phyloP scores from a whole-genome alignment of 768 basidiomycete species.

The Pleurotus platypus region DNA sequence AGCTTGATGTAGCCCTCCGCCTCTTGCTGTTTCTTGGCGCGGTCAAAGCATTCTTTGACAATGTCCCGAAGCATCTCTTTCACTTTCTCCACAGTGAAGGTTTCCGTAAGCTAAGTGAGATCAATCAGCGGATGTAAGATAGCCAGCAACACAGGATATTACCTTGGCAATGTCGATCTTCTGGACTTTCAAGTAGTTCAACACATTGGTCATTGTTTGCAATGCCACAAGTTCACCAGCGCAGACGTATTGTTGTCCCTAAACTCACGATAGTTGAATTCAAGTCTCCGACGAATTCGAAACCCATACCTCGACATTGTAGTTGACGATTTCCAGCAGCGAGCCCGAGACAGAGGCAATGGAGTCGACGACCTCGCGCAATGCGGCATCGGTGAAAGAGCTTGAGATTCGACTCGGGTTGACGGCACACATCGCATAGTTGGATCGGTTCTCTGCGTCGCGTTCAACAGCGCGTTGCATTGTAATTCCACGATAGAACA shows the following conservation, averaged over 20 bases:
- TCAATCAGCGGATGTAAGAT: constrained; percentile 7
- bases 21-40: constrained; percentile 70
- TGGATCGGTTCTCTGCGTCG: constrained; percentile 87
- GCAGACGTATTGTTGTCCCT: constrained; percentile 99
- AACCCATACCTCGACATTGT: constrained; percentile 75
- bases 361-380: constrained; percentile 95
- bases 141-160: constrained; percentile 6
- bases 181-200: constrained; percentile 95
- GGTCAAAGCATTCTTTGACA: constrained; percentile 74
- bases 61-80: constrained; percentile 96
- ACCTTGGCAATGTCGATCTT: constrained; percentile 93
- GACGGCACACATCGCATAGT: constrained; percentile 99
- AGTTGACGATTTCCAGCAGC: constrained; percentile 97
- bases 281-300: no score
- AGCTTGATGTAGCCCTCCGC: constrained; percentile 88
- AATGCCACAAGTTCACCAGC: constrained; percentile 94
- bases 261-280: constrained; percentile 9
- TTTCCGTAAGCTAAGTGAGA: constrained; percentile 69
- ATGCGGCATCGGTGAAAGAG: constrained; percentile 90
- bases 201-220: constrained; percentile 91
- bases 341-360: constrained; percentile 75
- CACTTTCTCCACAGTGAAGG: constrained; percentile 86
- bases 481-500: constrained; percentile 99
- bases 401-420: constrained; percentile 94
- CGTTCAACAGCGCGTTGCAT: constrained; percentile 99